These are phyloP conservation scores for Pseudoscleropodium purum DNA, from an alignment of 225 moss, liverwort and hornwort species.

Conservation along the genomic window DNA sequence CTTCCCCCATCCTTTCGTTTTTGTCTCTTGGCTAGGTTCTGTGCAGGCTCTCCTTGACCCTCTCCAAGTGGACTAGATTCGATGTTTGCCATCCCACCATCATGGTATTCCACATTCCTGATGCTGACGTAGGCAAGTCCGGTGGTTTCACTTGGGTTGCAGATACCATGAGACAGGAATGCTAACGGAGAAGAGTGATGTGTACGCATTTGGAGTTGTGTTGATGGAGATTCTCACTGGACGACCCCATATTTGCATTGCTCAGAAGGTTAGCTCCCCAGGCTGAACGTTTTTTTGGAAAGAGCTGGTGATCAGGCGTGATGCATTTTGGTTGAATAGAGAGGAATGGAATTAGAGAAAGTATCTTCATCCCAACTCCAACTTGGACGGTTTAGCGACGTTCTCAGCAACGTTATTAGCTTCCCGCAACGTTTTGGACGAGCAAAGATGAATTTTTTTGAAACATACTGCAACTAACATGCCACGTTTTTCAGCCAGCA, in stretches of 20 bases:
- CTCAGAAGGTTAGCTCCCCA: neutral
- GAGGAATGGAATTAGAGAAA: neutral
- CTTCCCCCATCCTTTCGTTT: neutral
- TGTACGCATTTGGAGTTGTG: neutral
- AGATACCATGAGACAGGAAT: neutral
- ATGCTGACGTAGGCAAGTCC: neutral
- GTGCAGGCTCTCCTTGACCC: neutral
- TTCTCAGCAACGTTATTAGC: neutral
- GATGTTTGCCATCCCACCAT: neutral
- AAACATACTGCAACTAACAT: too few relatives aligned
- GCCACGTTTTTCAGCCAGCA: too few relatives aligned
- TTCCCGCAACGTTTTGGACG: too few relatives aligned
- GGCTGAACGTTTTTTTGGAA: neutral
- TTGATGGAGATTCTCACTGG: neutral
- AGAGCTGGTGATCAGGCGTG: neutral
- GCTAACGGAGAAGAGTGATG: neutral
- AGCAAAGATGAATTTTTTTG: too few relatives aligned
- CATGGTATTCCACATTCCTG: neutral
- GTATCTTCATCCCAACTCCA: neutral
- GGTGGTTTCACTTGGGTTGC: neutral
- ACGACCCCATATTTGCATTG: neutral
- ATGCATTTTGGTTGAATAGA: neutral
- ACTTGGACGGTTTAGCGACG: neutral
- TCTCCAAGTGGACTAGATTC: neutral
- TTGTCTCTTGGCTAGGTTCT: neutral